These are phyloP conservation scores for Plasmopara viticola DNA, from an alignment of 352 stramenopile genomes.

Conservation along the genomic window DNA sequence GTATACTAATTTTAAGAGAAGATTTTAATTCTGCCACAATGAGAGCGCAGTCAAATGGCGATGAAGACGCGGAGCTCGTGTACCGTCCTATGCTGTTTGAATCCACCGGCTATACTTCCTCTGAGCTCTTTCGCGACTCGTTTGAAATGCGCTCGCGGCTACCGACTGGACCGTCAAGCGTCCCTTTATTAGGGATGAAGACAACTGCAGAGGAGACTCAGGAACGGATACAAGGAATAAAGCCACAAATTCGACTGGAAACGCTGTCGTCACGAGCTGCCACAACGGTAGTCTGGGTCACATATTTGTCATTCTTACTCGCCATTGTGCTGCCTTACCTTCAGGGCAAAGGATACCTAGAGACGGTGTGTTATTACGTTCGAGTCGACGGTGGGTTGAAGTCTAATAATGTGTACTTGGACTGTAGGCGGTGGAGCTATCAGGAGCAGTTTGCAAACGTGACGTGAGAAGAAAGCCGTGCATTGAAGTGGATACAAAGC, in stretches of 20 bases:
- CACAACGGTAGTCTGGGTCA: slow-evolving; percentile 64
- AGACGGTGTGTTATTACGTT: slow-evolving; percentile 31
- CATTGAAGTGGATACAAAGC: slow-evolving; percentile 55
- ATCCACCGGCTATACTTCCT: slow-evolving; percentile 74
- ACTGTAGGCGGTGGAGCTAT: slow-evolving; percentile 42
- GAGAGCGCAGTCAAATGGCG: slow-evolving; percentile 1
- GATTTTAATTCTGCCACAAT: neutral
- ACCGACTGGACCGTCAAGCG: slow-evolving; percentile 15
- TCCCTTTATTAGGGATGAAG: slow-evolving; percentile 21
- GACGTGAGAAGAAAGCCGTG: slow-evolving; percentile 33
- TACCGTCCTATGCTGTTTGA: slow-evolving; percentile 77
- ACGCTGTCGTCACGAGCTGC: slow-evolving; percentile 71
- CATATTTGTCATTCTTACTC: slow-evolving; percentile 69
- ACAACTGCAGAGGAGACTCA: slow-evolving; percentile 16
- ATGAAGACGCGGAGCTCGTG: slow-evolving; percentile 38
- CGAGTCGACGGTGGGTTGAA: slow-evolving; percentile 2
- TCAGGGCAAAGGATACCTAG: slow-evolving; percentile 65
- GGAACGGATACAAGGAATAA: slow-evolving; percentile 22
- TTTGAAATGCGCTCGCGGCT: slow-evolving; percentile 76
- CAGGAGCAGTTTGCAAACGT: slow-evolving; percentile 45
- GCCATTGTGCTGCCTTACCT: slow-evolving; percentile 68
- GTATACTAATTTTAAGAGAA: too few species aligned
- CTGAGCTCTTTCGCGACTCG: slow-evolving; percentile 69
- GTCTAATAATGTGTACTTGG: slow-evolving; percentile 8
- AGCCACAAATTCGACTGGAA: slow-evolving; percentile 71